Evolutionary conservation across 805 yeast species (phyloP).

Genomic region (Schizosaccharomyces cryophilus): DNA sequence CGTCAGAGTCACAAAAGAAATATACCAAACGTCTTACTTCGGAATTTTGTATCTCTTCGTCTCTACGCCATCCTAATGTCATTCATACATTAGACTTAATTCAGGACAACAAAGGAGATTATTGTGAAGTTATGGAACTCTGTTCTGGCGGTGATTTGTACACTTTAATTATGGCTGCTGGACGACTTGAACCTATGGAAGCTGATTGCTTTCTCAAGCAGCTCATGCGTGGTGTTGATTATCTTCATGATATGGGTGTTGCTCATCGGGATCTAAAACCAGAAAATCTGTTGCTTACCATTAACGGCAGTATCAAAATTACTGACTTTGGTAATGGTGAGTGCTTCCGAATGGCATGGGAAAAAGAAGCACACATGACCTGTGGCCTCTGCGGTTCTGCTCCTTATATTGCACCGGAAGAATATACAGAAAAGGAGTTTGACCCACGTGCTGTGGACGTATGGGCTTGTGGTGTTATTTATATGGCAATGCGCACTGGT

Average conservation of each 20-base stretch:
- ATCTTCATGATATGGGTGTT: slow-evolving; percentile 76
- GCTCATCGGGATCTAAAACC: slow-evolving; percentile 87
- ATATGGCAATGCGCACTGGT: slow-evolving; percentile 69
- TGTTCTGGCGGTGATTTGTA: slow-evolving; percentile 72
- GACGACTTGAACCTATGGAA: slow-evolving; percentile 34
- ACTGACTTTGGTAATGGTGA: slow-evolving; percentile 82
- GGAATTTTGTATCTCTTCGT: slow-evolving; percentile 70
- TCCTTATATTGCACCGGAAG: slow-evolving; percentile 86
- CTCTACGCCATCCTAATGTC: slow-evolving; percentile 50
- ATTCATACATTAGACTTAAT: slow-evolving; percentile 58
- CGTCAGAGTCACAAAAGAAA: slow-evolving; percentile 30
- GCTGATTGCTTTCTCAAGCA: slow-evolving; percentile 82
- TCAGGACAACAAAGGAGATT: slow-evolving; percentile 46
- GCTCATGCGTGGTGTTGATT: slow-evolving; percentile 52
- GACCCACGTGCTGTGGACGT: slow-evolving; percentile 66
- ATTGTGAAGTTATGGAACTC: slow-evolving; percentile 84
- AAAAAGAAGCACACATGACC: slow-evolving; percentile 38
- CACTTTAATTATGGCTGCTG: slow-evolving; percentile 28
- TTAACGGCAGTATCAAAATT: slow-evolving; percentile 39
- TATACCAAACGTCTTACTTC: slow-evolving; percentile 57
- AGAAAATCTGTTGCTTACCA: slow-evolving; percentile 53
- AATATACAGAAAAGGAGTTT: slow-evolving; percentile 30
- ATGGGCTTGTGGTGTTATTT: slow-evolving; percentile 71
- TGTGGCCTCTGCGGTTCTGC: slow-evolving; percentile 69
- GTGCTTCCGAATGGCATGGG: slow-evolving; percentile 82